phyloP scores from a whole-genome alignment of 2,329 filamentous ascomycete species.

The Aspergillus unguis region DNA sequence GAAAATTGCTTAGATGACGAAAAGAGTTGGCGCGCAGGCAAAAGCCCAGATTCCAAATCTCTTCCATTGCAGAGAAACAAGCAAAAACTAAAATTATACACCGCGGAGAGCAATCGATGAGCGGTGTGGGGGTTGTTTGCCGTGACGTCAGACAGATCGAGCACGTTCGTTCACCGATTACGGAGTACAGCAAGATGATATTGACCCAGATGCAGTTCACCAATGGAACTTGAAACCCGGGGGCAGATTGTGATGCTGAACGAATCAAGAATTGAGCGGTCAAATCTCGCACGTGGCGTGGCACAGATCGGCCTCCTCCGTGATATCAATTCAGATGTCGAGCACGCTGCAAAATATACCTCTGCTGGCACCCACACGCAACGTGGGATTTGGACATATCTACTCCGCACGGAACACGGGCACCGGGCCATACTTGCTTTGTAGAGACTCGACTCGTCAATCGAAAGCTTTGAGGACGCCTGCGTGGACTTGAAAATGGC shows the following conservation, averaged over 20 bases:
- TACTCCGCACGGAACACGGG: background rate
- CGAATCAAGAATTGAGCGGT: too few relatives aligned
- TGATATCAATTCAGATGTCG: conserved; percentile 6
- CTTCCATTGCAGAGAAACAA: background rate
- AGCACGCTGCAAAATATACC: too few relatives aligned
- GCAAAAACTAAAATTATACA: background rate
- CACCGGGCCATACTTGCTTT: too few relatives aligned
- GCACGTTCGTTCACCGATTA: conserved; percentile 7
- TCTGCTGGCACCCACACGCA: too few relatives aligned
- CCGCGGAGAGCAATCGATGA: conserved; percentile 7
- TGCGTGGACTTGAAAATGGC: too few relatives aligned
- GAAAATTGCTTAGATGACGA: background rate
- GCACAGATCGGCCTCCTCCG: conserved; percentile 20
- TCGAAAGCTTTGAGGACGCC: too few relatives aligned
- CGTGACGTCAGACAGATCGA: conserved; percentile 20
- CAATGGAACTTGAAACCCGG: too few relatives aligned
- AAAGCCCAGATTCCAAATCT: background rate
- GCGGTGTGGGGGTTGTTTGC: conserved; percentile 17
- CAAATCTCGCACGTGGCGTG: conserved; percentile 31
- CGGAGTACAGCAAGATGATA: background rate
- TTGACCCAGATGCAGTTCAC: background rate
- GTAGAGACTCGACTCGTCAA: too few relatives aligned
- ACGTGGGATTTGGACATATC: background rate
- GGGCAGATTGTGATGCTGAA: too few relatives aligned
- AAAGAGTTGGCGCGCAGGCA: background rate